These are phyloP conservation scores for Verticillium alfalfae DNA, from an alignment of 2,329 filamentous ascomycete species.

Conservation along the genomic window DNA sequence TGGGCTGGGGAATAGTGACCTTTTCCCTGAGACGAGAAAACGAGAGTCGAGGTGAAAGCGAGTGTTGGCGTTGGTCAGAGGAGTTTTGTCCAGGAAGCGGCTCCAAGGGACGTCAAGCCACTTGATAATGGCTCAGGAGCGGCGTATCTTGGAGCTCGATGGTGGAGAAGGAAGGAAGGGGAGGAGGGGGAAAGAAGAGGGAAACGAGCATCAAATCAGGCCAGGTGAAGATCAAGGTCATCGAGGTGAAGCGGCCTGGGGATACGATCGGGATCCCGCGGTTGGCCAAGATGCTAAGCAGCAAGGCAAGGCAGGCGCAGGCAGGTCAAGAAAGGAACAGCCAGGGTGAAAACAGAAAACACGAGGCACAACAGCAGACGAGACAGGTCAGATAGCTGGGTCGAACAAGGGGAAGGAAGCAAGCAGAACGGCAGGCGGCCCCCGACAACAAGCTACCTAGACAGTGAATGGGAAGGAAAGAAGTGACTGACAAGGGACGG, in stretches of 20 bases:
- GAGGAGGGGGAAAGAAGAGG: neutral
- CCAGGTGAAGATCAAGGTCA: neutral
- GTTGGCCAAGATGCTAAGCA: neutral
- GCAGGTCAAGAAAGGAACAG: neutral
- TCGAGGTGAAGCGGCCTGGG: neutral
- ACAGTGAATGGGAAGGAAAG: neutral
- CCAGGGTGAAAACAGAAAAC: neutral
- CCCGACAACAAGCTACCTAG: neutral
- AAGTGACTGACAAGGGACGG: neutral
- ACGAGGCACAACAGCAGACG: neutral
- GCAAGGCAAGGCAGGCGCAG: neutral
- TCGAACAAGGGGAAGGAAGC: neutral
- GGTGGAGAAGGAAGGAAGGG: neutral
- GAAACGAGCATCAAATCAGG: neutral
- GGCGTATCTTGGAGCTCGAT: neutral
- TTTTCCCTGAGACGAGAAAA: neutral
- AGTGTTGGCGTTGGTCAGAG: neutral
- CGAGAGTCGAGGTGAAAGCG: neutral
- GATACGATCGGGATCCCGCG: neutral
- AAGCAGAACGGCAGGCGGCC: neutral
- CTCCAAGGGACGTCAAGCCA: conserved; percentile 1
- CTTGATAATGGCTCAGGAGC: neutral
- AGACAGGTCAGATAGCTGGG: neutral
- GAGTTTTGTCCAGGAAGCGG: neutral
- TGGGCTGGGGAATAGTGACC: neutral